Evolutionary conservation across 768 basidiomycete genomes (phyloP).

Genomic region (Podaxis sp.): DNA sequence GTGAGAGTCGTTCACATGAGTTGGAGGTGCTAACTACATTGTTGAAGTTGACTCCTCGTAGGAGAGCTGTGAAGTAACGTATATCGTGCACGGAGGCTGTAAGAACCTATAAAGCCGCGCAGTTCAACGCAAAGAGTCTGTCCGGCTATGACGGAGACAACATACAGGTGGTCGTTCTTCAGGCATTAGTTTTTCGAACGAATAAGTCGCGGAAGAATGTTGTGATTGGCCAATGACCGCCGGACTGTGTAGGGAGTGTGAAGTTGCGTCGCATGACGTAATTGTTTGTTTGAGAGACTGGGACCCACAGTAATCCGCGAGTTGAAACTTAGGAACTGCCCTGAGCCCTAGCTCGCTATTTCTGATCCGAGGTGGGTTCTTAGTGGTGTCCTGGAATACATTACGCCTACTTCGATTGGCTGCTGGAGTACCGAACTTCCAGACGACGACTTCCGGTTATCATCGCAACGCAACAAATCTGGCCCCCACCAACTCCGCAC

Average conservation of each 20-base stretch:
- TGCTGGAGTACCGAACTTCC: too few relatives aligned
- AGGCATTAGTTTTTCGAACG: neutral
- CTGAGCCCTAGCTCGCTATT: neutral
- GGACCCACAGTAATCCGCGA: neutral
- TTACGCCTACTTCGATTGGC: too few relatives aligned
- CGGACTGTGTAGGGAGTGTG: neutral
- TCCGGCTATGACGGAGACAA: too few relatives aligned
- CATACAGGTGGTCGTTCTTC: constrained; percentile 5
- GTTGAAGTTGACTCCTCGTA: constrained; percentile 78
- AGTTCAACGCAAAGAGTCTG: neutral
- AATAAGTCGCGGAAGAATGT: neutral
- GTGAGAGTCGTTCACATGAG: constrained; percentile 5
- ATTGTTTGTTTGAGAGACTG: neutral
- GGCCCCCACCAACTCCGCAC: too few relatives aligned
- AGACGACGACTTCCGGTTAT: too few relatives aligned
- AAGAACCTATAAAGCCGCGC: constrained; percentile 41
- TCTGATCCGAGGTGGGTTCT: neutral
- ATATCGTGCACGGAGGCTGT: constrained; percentile 77
- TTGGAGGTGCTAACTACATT: constrained; percentile 41
- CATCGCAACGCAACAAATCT: too few relatives aligned
- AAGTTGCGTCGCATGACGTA: neutral
- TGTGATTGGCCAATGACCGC: neutral
- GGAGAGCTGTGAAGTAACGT: constrained; percentile 69
- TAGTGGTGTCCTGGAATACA: neutral
- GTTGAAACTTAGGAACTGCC: too few relatives aligned